Evolutionary conservation across 768 basidiomycete genomes (phyloP).

Genomic region (Panaeolus papilionaceus): DNA sequence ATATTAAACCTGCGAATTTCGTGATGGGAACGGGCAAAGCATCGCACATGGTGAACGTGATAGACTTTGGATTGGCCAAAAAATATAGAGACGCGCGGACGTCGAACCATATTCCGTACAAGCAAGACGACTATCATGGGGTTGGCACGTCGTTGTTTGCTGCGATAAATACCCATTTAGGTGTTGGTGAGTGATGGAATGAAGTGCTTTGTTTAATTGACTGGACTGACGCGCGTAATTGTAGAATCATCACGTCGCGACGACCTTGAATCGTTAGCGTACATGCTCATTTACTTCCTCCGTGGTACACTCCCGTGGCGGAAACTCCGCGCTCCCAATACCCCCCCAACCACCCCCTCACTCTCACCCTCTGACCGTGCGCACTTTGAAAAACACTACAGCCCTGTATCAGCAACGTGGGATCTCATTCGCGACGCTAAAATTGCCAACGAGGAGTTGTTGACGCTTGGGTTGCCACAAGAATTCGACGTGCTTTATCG

Average conservation of each 20-base stretch:
- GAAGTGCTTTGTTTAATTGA: conserved; percentile 19
- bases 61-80: conserved; percentile 87
- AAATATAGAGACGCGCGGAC: conserved; percentile 74
- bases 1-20: conserved; percentile 99
- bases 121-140: conserved; percentile 76
- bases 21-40: conserved; percentile 81
- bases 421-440: conserved; percentile 79
- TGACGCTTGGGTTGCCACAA: conserved; percentile 78
- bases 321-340: conserved; percentile 62
- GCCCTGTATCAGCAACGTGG: conserved; percentile 74
- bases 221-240: conserved; percentile 23
- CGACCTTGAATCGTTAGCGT: conserved; percentile 80
- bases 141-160: conserved; percentile 83
- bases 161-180: conserved; percentile 76
- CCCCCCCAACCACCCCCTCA: conserved; percentile 37
- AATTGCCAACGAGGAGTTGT: conserved; percentile 63
- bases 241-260: conserved; percentile 79
- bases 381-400: conserved; percentile 41
- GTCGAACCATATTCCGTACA: conserved; percentile 72
- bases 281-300: conserved; percentile 85
- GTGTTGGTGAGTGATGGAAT: conserved; percentile 58
- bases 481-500: conserved; percentile 84
- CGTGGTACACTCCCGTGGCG: conserved; percentile 83
- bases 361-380: conserved; percentile 33
- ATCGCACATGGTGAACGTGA: conserved; percentile 84